A percentile compares a stretch with the other conserved stretches of the same genome.
Evolutionary conservation across 2,329 filamentous ascomycete genomes (phyloP).

Genomic region (Pleomassaria siparia): DNA sequence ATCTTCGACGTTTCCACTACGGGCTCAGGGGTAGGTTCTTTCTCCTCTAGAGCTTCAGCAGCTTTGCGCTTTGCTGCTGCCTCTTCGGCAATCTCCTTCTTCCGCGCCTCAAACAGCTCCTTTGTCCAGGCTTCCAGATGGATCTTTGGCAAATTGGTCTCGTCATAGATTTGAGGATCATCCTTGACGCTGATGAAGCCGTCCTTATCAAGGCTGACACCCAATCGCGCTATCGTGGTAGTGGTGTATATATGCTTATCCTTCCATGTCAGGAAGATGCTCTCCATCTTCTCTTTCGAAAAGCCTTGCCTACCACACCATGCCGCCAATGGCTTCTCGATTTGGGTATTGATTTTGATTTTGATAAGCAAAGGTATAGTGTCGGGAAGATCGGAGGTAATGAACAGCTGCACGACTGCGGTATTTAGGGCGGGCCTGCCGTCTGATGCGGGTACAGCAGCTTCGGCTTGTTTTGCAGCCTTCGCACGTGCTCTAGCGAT

Average conservation of each 20-base stretch:
- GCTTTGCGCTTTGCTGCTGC: constrained; percentile 40
- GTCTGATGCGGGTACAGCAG: not conserved
- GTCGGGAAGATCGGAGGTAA: constrained; percentile 66
- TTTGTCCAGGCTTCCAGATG: constrained; percentile 77
- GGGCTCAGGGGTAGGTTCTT: constrained; percentile 15
- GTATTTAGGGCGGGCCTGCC: not conserved
- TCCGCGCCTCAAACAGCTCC: constrained; percentile 59
- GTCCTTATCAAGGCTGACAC: constrained; percentile 52
- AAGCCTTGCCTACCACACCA: constrained; percentile 69
- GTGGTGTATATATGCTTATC: constrained; percentile 70
- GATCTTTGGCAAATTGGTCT: constrained; percentile 56
- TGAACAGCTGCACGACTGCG: constrained; percentile 61
- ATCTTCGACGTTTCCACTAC: constrained; percentile 36
- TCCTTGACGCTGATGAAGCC: constrained; percentile 42
- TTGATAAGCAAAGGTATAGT: constrained; percentile 64
- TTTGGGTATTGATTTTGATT: constrained; percentile 66
- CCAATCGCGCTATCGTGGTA: constrained; percentile 57
- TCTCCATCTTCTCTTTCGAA: constrained; percentile 50
- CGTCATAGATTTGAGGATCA: constrained; percentile 53
- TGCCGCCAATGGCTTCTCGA: constrained; percentile 66
- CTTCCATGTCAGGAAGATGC: constrained; percentile 79
- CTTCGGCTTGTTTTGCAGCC: constrained; percentile 20
- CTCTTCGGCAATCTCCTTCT: constrained; percentile 38
- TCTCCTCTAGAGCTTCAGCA: constrained; percentile 28
- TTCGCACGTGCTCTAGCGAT: constrained; percentile 27